A percentile compares a stretch with the other conserved stretches of the same genome.
phyloP scores from a whole-genome alignment of 2,329 filamentous ascomycete genomes.

The Verticillium tricorpus region DNA sequence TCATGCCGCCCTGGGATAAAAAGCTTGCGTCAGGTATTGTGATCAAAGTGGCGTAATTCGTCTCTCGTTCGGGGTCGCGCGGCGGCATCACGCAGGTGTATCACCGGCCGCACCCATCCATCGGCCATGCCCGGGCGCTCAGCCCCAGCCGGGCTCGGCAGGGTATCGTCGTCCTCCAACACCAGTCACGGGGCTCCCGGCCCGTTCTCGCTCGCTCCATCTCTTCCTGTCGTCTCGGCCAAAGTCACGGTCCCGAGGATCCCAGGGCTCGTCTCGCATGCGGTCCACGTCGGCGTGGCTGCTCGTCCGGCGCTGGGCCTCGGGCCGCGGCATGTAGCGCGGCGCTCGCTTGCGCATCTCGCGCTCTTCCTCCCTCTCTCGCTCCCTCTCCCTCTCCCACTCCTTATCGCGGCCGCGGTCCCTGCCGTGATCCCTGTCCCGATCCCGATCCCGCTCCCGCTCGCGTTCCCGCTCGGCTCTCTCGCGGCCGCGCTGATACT shows the following conservation, averaged over 20 bases:
- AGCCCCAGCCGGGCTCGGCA: conserved; percentile 10
- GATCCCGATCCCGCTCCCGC: conserved; percentile 31
- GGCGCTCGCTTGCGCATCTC: conserved; percentile 23
- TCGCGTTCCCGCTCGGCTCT: conserved; percentile 33
- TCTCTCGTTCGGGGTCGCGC: neutral
- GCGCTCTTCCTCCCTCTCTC: conserved; percentile 25
- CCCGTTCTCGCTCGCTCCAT: conserved; percentile 10
- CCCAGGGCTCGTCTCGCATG: conserved; percentile 11
- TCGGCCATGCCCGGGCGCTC: neutral
- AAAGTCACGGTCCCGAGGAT: conserved; percentile 10
- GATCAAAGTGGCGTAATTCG: neutral
- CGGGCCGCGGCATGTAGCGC: conserved; percentile 32
- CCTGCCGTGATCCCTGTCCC: conserved; percentile 27
- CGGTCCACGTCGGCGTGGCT: conserved; percentile 46
- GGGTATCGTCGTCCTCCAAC: conserved; percentile 14
- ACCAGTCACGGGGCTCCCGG: conserved; percentile 10
- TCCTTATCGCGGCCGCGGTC: conserved; percentile 25
- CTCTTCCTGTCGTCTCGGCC: conserved; percentile 12
- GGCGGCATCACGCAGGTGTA: neutral
- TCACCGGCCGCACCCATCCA: neutral
- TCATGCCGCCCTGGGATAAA: neutral
- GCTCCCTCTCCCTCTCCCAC: conserved; percentile 25
- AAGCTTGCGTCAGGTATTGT: neutral
- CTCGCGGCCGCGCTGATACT: conserved; percentile 27
- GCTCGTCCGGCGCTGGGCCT: conserved; percentile 39